Conservation (phyloP, 1,284 basidiomycete genomes). For the Leccinum brunneo-olivaceum region DNA sequence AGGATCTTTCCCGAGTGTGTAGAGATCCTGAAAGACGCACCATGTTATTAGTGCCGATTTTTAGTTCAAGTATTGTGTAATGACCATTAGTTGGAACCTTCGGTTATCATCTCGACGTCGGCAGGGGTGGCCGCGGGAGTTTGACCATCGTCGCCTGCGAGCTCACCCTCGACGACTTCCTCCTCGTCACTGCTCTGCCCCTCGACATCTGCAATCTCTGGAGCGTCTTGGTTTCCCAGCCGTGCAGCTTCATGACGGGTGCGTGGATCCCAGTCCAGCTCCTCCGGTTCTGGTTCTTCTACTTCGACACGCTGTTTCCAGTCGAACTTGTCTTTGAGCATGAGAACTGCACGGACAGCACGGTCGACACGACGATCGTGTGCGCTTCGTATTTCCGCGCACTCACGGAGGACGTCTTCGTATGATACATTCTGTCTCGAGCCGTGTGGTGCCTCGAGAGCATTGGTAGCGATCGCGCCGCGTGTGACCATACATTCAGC, state of each 20-base stretch:
- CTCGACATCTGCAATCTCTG: slow-evolving; percentile 36
- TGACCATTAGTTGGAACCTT: slow-evolving; percentile 3
- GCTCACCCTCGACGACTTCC: slow-evolving; percentile 31
- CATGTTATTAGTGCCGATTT: slow-evolving; percentile 34
- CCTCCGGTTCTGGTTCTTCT: slow-evolving; percentile 68
- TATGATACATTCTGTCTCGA: slow-evolving; percentile 19
- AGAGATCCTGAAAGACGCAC: slow-evolving; percentile 40
- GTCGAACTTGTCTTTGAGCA: slow-evolving; percentile 70
- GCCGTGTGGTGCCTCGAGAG: slow-evolving; percentile 20
- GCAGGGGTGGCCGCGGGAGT: slow-evolving; percentile 19
- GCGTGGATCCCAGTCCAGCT: slow-evolving; percentile 53
- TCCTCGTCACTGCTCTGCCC: slow-evolving; percentile 33
- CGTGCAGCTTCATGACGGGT: slow-evolving; percentile 24
- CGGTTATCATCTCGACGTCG: slow-evolving; percentile 23
- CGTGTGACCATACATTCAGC: slow-evolving; percentile 58
- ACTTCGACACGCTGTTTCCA: slow-evolving; percentile 70
- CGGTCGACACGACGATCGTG: slow-evolving; percentile 69
- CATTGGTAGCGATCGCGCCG: slow-evolving; percentile 51
- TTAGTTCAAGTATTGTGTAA: no score
- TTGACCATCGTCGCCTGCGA: slow-evolving; percentile 27
- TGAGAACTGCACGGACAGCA: slow-evolving; percentile 62
- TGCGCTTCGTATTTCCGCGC: slow-evolving; percentile 53
- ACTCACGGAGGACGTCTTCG: slow-evolving; percentile 56
- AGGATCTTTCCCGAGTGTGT: slow-evolving; percentile 33
- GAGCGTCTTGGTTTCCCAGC: slow-evolving; percentile 21